phyloP scores from a whole-genome alignment of 306 rosid species.

The Comarum palustre region DNA sequence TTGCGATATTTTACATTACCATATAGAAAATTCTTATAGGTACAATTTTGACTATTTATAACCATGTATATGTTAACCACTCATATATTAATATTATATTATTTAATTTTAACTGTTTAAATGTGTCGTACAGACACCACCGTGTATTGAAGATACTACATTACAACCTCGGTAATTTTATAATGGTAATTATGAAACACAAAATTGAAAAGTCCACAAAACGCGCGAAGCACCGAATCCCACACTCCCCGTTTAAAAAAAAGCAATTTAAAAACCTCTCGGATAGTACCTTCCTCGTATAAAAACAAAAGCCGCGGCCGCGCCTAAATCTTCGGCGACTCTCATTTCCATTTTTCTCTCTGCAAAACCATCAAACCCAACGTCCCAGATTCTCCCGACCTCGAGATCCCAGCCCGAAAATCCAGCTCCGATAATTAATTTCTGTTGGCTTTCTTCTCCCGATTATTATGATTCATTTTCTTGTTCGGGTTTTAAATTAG shows the following conservation, averaged over 20 bases:
- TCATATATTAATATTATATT: no score
- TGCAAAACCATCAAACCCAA: neutral
- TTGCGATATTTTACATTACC: no score
- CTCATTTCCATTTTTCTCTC: neutral
- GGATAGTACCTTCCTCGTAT: neutral
- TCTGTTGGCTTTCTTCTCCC: neutral
- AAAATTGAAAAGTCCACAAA: no score
- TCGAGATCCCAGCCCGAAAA: neutral
- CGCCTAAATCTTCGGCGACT: neutral
- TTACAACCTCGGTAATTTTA: no score
- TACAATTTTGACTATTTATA: no score
- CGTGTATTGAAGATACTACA: no score
- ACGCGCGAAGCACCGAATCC: neutral
- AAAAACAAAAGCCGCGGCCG: neutral
- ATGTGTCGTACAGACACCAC: no score
- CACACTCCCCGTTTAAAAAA: neutral
- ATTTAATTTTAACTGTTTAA: no score
- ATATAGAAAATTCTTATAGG: no score
- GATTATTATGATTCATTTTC: neutral
- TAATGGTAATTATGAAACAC: no score
- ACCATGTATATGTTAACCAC: no score
- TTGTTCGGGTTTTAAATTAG: neutral
- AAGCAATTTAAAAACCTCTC: neutral
- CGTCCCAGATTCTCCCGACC: neutral
- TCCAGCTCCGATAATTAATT: neutral